Evolutionary conservation across 2,329 filamentous ascomycete genomes (phyloP).

Genomic region (Microdochium paspali): DNA sequence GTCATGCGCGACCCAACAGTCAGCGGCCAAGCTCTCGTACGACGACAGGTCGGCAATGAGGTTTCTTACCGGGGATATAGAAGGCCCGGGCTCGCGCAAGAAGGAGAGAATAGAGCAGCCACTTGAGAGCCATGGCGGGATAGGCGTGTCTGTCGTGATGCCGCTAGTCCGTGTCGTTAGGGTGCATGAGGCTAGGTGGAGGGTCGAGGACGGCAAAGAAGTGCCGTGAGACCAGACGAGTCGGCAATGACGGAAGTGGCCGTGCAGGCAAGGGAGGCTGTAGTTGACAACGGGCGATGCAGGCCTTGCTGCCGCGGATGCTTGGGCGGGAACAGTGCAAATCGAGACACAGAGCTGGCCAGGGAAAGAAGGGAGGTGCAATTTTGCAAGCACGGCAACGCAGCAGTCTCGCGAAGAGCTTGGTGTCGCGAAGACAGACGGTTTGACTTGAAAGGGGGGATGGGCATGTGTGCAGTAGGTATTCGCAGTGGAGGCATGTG

Average conservation of each 20-base stretch:
- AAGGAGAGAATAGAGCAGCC: conserved; percentile 35
- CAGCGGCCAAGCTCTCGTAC: conserved; percentile 4
- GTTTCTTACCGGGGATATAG: conserved; percentile 69
- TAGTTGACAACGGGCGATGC: too few species aligned
- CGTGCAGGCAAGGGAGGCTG: too few species aligned
- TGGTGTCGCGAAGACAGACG: too few species aligned
- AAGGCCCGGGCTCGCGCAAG: conserved; percentile 54
- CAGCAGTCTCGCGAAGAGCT: too few species aligned
- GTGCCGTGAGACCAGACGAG: background rate
- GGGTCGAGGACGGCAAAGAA: background rate
- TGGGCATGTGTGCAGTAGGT: too few species aligned
- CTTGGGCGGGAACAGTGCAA: too few species aligned
- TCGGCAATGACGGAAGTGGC: background rate
- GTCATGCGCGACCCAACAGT: background rate
- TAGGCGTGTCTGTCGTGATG: conserved; percentile 5
- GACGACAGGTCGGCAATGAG: conserved; percentile 8
- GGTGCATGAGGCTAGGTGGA: conserved; percentile 10
- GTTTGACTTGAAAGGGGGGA: too few species aligned
- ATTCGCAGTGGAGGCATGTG: too few species aligned
- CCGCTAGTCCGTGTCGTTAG: conserved; percentile 25
- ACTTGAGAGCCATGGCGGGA: conserved; percentile 18
- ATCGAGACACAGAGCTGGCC: too few species aligned
- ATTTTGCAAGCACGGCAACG: too few species aligned
- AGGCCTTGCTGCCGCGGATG: too few species aligned
- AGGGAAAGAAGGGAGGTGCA: too few species aligned